These are phyloP conservation scores for Clausena lansium DNA, from an alignment of 345 rosid species.

Conservation along the genomic window DNA sequence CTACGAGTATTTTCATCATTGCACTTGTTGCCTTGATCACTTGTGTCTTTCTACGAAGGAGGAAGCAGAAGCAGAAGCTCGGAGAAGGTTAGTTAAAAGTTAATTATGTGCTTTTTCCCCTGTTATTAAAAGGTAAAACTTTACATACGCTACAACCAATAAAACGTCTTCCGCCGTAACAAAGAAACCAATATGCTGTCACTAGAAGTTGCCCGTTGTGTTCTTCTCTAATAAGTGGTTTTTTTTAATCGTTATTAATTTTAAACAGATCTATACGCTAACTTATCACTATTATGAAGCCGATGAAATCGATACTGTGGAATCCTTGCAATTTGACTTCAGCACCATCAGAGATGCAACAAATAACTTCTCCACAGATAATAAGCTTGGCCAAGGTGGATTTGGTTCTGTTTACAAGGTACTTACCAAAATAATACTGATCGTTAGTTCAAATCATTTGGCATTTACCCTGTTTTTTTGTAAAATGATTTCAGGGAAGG, in stretches of 20 bases:
- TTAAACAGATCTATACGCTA: background rate
- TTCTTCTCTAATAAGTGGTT: too few relatives aligned
- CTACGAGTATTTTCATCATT: constrained; percentile 13
- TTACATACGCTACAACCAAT: too few relatives aligned
- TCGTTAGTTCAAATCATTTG: background rate
- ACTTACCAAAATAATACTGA: constrained; percentile 5
- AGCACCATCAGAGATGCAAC: constrained; percentile 41
- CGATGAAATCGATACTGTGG: constrained; percentile 14
- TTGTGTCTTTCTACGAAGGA: background rate
- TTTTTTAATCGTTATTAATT: background rate
- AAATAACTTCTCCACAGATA: constrained; percentile 34
- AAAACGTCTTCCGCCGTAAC: too few relatives aligned
- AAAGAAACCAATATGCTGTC: too few relatives aligned
- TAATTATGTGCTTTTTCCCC: background rate
- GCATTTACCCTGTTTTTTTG: background rate
- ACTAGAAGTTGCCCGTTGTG: too few relatives aligned
- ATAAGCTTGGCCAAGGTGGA: constrained; percentile 60
- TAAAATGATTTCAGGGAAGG: constrained; percentile 31
- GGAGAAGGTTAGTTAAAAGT: background rate
- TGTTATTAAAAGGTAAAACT: background rate
- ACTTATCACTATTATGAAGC: background rate
- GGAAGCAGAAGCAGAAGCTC: background rate
- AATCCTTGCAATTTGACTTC: constrained; percentile 37
- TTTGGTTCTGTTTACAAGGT: constrained; percentile 62
- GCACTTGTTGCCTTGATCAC: constrained; percentile 2